These are phyloP conservation scores for Paramyrothecium roridum DNA, from an alignment of 2,329 filamentous ascomycete species.

Conservation along the genomic window DNA sequence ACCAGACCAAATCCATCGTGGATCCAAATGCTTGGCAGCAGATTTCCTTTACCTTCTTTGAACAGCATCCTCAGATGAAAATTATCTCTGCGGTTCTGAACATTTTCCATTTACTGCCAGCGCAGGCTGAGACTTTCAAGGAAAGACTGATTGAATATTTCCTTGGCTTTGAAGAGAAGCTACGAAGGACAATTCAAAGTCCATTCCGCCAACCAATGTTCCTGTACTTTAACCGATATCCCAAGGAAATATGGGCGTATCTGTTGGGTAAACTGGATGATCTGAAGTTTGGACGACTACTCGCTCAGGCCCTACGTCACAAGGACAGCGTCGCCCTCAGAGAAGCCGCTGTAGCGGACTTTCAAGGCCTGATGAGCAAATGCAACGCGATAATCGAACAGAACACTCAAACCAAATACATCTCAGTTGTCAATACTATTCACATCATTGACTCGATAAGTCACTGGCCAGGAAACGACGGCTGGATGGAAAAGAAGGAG, in stretches of 20 bases:
- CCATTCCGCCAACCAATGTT: slow-evolving; percentile 89
- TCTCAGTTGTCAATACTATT: slow-evolving; percentile 80
- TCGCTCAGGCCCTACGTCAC: slow-evolving; percentile 81
- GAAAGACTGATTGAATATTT: slow-evolving; percentile 85
- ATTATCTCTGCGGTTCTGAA: slow-evolving; percentile 93
- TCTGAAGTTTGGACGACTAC: slow-evolving; percentile 82
- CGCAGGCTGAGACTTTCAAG: slow-evolving; percentile 87
- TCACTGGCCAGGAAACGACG: slow-evolving; percentile 58
- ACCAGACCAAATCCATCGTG: slow-evolving; percentile 89
- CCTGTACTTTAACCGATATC: slow-evolving; percentile 90
- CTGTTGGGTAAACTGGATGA: slow-evolving; percentile 79
- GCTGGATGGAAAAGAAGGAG: slow-evolving; percentile 70
- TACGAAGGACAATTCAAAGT: slow-evolving; percentile 84
- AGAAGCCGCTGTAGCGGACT: slow-evolving; percentile 69
- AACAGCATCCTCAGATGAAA: slow-evolving; percentile 90
- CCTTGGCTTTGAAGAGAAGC: slow-evolving; percentile 79
- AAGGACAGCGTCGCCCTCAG: slow-evolving; percentile 72
- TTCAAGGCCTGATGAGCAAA: slow-evolving; percentile 67
- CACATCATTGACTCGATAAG: slow-evolving; percentile 80
- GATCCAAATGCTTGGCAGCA: slow-evolving; percentile 78
- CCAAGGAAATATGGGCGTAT: slow-evolving; percentile 80
- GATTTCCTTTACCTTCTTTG: slow-evolving; percentile 90
- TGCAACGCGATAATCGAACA: slow-evolving; percentile 61
- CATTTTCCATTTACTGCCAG: slow-evolving; percentile 92
- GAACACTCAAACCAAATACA: slow-evolving; percentile 64